phyloP scores from a whole-genome alignment of 352 stramenopile species.

The Phytophthora pistaciae region DNA sequence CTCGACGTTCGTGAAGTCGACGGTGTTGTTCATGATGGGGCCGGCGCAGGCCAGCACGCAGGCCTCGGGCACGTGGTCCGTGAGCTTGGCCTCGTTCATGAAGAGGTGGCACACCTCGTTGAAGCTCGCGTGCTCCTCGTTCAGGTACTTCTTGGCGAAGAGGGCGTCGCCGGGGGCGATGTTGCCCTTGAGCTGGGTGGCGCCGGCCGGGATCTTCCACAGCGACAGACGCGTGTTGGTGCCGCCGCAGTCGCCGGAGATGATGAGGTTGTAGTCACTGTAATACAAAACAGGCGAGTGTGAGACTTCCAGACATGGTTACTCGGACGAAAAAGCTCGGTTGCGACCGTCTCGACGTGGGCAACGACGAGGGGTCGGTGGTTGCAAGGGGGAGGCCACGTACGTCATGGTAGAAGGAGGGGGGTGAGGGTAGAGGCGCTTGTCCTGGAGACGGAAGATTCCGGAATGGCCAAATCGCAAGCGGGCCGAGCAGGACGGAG shows the following conservation, averaged over 20 bases:
- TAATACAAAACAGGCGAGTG: not conserved
- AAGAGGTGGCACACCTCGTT: constrained; percentile 92
- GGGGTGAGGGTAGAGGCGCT: not conserved
- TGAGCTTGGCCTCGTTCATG: constrained; percentile 90
- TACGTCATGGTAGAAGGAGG: constrained; percentile 17
- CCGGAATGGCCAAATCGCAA: constrained; percentile 20
- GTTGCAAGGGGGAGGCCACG: constrained; percentile 1
- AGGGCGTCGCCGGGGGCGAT: constrained; percentile 79
- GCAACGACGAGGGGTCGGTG: not conserved
- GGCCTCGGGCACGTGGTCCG: constrained; percentile 57
- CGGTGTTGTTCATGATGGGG: constrained; percentile 74
- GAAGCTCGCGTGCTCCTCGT: constrained; percentile 82
- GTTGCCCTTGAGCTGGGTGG: constrained; percentile 37
- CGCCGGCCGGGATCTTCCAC: constrained; percentile 34
- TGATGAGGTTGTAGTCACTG: constrained; percentile 61
- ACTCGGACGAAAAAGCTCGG: not conserved
- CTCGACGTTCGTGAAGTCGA: constrained; percentile 93
- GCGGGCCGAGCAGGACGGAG: not conserved
- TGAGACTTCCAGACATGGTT: constrained; percentile 3
- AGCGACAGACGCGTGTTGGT: constrained; percentile 97
- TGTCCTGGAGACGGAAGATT: constrained; percentile 28
- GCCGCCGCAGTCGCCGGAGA: constrained; percentile 96
- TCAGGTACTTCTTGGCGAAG: constrained; percentile 88
- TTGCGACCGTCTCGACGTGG: not conserved
- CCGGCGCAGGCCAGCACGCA: constrained; percentile 75